Conservation (phyloP, 345 rosid species). For the Psidium guajava region DNA sequence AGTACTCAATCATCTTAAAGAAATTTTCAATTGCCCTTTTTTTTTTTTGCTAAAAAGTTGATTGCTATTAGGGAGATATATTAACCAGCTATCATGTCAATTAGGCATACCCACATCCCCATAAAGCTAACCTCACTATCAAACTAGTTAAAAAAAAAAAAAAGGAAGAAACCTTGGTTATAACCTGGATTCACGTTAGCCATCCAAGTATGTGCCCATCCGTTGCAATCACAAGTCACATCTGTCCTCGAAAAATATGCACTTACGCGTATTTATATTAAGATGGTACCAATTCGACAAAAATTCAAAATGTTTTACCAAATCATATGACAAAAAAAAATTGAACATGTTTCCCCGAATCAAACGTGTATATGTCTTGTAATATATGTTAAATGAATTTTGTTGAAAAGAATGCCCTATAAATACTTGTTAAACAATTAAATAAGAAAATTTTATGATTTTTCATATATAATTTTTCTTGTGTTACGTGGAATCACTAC, state of each 20-base stretch:
- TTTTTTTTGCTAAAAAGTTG: neutral
- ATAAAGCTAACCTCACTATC: neutral
- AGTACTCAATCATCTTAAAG: neutral
- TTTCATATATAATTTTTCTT: neutral
- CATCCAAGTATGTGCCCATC: neutral
- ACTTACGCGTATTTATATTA: too few relatives aligned
- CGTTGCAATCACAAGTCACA: neutral
- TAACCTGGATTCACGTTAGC: neutral
- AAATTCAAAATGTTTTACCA: too few relatives aligned
- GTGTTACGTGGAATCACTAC: neutral
- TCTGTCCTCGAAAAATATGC: too few relatives aligned
- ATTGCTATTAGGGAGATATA: neutral
- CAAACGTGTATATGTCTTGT: too few relatives aligned
- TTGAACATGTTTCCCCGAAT: too few relatives aligned
- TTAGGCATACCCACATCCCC: neutral
- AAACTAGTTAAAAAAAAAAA: neutral
- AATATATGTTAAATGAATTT: too few relatives aligned
- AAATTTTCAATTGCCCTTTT: neutral
- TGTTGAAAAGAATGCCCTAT: fast-evolving
- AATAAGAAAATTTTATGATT: neutral
- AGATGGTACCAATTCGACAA: too few relatives aligned
- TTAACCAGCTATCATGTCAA: neutral
- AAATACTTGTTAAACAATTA: neutral
- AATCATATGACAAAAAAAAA: too few relatives aligned
- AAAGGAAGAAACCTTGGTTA: neutral